Evolutionary conservation across 202 grass and related monocot species (phyloP), one percentile per base, ranked within the genome.

Genomic region (Hordeum pubiflorum): DNA sequence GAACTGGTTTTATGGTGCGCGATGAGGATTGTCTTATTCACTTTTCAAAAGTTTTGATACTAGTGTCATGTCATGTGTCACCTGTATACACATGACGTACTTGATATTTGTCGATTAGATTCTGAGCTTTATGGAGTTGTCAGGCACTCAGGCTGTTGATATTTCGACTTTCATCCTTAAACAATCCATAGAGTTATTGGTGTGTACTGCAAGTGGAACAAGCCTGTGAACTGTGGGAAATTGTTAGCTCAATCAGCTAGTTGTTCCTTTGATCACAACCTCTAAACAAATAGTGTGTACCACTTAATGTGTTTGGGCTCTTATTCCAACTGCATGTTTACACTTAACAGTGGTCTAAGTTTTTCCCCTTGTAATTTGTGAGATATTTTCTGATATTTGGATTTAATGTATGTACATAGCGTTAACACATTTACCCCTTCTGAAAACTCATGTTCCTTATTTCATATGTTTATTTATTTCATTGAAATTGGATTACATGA

Each of bases 21-120:
- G 58, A 72, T 64, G 87, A 55, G 62, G 57, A 73, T 81, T 78
- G 87, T 89, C 82, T 23, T 78, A 59, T 85, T 85, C 72, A 85
- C 78, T 72, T 82, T 85, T 85, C 34, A 46, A 60, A 75, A 88
- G 57, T 71, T 63, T 57, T 76, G 63, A 88, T 85, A 59, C 82
- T 15, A 21, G 12, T 72, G 14, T 37, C 62, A 81, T 63, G 70
- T 12, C 23, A 76, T 70, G 63, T 9, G 17, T 31, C 59, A 60
- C 29, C 14, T 7, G 75, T 40, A 26, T 67, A 40, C 21, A 40
- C 1, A 34, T 2, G 38, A 7, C 48, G 0, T n/a, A 15, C 9
- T 83, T 83, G 57, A 24, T 75, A 57, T 65, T 87, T 38, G 56
- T 63, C 58, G 17, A 66, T 44, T 43, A 24, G 15, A 66, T 44